Conservation (phyloP, 2,329 filamentous ascomycete species). For the Periconia digitata region DNA sequence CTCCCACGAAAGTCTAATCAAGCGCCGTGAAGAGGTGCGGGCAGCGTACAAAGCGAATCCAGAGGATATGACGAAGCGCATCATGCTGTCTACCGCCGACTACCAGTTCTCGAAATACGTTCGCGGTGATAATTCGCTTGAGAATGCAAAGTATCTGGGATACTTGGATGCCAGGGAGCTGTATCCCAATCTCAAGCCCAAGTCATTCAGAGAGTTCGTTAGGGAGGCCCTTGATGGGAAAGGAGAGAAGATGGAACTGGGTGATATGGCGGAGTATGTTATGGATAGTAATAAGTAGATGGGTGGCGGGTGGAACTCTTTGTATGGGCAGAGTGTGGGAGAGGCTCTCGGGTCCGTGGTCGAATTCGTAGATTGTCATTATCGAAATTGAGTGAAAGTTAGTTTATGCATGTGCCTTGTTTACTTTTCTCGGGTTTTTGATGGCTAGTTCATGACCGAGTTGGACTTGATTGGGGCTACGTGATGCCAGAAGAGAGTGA, state of each 20-base stretch:
- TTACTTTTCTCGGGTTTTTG: too few relatives aligned
- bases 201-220: slow-evolving; percentile 37
- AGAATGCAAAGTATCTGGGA: slow-evolving; percentile 57
- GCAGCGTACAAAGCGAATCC: neutral
- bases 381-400: too few relatives aligned
- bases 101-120: slow-evolving; percentile 47
- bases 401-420: too few relatives aligned
- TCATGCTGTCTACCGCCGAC: neutral
- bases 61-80: neutral
- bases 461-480: too few relatives aligned
- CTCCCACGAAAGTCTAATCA: neutral
- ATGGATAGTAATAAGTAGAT: too few relatives aligned
- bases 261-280: too few relatives aligned
- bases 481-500: too few relatives aligned
- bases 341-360: too few relatives aligned
- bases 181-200: slow-evolving; percentile 53
- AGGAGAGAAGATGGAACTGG: slow-evolving; percentile 1
- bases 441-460: too few relatives aligned
- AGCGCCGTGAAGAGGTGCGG: neutral
- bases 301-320: too few relatives aligned
- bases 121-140: slow-evolving; percentile 56
- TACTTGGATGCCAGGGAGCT: slow-evolving; percentile 56
- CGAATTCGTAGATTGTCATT: too few relatives aligned
- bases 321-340: too few relatives aligned
- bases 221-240: slow-evolving; percentile 47